Evolutionary conservation across 2,329 filamentous ascomycete genomes (phyloP), one percentile per base, ranked within the genome.

Genomic region (Alternaria sp.): DNA sequence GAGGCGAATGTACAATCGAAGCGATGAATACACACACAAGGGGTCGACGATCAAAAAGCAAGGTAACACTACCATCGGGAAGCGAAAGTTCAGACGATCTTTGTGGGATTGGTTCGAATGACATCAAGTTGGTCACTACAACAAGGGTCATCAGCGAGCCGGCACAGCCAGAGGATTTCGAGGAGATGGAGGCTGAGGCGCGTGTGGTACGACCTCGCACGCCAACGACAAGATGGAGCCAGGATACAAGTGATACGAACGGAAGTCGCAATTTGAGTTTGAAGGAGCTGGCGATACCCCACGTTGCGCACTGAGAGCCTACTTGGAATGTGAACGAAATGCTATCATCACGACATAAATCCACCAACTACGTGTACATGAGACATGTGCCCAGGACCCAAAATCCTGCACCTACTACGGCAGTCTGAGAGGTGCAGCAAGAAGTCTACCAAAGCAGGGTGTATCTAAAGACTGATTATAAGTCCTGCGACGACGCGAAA

Each of bases 1-100:
- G 82, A 18, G 84, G 81, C 14, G 81, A 80, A 5, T 82, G 82
- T 20, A 80, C 79, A 20, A 81, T 85, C 56, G 79, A 75, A 62
- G 74, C 76, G 9, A 57, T 62, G 25, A 50, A 63, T 9, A 30
- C 54, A 36, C 41, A 46, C 11, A 16, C 27, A 11, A 60, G 49
- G 27, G 49, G 30, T 8, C 58, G 66, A 16, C 56, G 62, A 2
- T 62, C 65, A n/a, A 57, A 61, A 3, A 68, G 67, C 34, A 54
- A 63, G 34, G 69, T 71, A 4, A 67, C 68, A 4, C 53, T 74
- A 1, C 58, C 64, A 0, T 66, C 67, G 0, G 49, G 63, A 8
- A 70, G 55, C 36, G 71, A 74, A 10, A 75, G 72, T 43, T 57
- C 65, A 4, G 71, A 74, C 22, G 73, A 78, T 55, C 52, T 79